Evolutionary conservation across 2,329 filamentous ascomycete genomes (phyloP), one percentile per base, ranked within the genome.

Genomic region (Alternaria burnsii): DNA sequence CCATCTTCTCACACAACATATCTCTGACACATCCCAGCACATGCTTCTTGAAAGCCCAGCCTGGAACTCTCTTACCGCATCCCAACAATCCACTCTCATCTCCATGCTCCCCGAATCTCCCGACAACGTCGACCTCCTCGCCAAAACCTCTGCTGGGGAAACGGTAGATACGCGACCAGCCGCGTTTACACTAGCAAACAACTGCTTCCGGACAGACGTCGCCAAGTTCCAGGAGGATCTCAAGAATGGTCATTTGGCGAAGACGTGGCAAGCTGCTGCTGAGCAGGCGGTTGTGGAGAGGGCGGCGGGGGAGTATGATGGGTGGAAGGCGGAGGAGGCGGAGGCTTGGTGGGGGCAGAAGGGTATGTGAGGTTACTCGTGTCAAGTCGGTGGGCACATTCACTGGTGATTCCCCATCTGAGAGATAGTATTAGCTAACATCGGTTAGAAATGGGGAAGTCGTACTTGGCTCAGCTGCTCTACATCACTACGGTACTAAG

Each of bases 321-420:
- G 77, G 6, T 87, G 83, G 76, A 85, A 87, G 71, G 82, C 83
- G 46, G 73, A 78, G 46, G 82, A 87, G 59, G 83, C 83, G 14
- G 85, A 89, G 71, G 72, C 80, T 56, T 86, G 84, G 65, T 89
- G 86, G 85, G 86, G 86, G 0, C 83, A 87, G 71, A 86, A 85
- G 63, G 80, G 67, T 28, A 63, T 59, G 81, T 71, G 80, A 76
- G 59, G 14, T 36, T 14, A 30, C 11, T 30, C 9, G 7, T 30
- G 28, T 10, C 10, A 30, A 30, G 11, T 30, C 11, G 28, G 28
- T 30, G 28, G 28, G 28, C 3, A 30, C 20, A 20, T 20, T 20
- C 20, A 3, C 20, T 20, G 20, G 20, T 3, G 20, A 20, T 20
- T 20, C 20, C 3, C 20, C 20, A 20, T 20, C 20, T 3, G 20